phyloP scores from a whole-genome alignment of 257 asterid species.

The Solanum chmielewskii region DNA sequence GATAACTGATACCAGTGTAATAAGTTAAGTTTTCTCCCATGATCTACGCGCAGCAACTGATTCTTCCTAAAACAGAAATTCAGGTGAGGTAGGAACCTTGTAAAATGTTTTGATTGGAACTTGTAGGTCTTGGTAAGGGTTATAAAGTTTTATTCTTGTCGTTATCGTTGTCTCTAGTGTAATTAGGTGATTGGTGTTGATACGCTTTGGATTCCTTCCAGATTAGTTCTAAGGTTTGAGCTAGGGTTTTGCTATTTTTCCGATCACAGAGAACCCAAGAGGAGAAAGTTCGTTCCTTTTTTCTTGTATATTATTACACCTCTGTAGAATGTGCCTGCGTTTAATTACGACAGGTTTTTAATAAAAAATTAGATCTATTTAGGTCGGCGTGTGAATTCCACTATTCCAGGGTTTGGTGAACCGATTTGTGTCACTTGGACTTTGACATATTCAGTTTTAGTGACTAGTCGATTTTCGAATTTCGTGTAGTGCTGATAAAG shows the following conservation, averaged over 20 bases:
- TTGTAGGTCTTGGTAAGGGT: conserved; percentile 74
- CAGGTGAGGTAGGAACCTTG: conserved; percentile 76
- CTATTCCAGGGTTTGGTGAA: not conserved
- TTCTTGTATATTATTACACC: not conserved
- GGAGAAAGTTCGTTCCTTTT: not conserved
- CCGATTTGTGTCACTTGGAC: not conserved
- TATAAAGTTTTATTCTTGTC: conserved; percentile 59
- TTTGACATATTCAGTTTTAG: not conserved
- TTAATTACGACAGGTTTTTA: not conserved
- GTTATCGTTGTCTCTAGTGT: conserved; percentile 18
- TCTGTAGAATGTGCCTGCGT: not conserved
- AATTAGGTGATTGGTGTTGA: conserved; percentile 46
- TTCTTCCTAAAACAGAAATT: conserved; percentile 78
- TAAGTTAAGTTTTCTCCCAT: conserved; percentile 88
- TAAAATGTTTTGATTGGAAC: conserved; percentile 48
- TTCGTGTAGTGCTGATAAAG: not conserved
- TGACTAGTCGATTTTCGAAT: not conserved
- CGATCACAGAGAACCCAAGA: not conserved
- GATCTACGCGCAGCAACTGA: conserved; percentile 68
- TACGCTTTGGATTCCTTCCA: conserved; percentile 37
- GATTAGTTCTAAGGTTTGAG: not conserved
- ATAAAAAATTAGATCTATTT: not conserved
- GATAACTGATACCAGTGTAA: conserved; percentile 74
- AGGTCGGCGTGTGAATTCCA: not conserved
- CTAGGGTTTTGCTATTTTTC: conserved; percentile 5